Conservation (phyloP, 768 basidiomycete genomes). For the Tricholoma flavovirens region DNA sequence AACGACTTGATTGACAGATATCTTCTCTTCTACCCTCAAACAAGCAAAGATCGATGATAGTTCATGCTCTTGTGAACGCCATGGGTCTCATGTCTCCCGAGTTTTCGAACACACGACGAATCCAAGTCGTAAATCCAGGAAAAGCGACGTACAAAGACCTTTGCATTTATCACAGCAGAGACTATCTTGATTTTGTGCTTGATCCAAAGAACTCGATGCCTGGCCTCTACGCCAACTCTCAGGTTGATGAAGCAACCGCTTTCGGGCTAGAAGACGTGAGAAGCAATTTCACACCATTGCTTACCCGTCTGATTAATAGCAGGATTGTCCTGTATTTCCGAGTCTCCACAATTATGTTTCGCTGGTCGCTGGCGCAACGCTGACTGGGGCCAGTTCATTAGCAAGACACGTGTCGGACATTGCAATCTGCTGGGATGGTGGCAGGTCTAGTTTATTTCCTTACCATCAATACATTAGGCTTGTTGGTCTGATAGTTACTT, state of each 20-base stretch:
- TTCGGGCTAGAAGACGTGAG: constrained; percentile 31
- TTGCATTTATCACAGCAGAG: constrained; percentile 59
- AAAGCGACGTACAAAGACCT: constrained; percentile 56
- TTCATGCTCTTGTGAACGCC: constrained; percentile 56
- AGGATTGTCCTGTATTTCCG: constrained; percentile 83
- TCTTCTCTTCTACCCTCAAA: constrained; percentile 65
- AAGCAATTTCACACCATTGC: background rate
- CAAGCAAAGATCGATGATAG: constrained; percentile 54
- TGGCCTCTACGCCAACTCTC: background rate
- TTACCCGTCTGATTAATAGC: background rate
- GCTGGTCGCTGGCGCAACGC: constrained; percentile 69
- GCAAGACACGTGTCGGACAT: constrained; percentile 45
- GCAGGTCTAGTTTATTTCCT: constrained; percentile 42
- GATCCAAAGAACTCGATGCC: constrained; percentile 24
- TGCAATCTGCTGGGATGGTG: constrained; percentile 89
- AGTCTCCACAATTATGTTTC: constrained; percentile 64
- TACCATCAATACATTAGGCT: background rate
- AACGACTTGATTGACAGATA: constrained; percentile 17
- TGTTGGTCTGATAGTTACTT: background rate
- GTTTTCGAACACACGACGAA: constrained; percentile 19
- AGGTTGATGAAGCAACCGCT: constrained; percentile 26
- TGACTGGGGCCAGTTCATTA: constrained; percentile 66
- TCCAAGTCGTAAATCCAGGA: constrained; percentile 46
- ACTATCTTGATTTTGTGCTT: constrained; percentile 61
- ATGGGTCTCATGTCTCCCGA: constrained; percentile 41